Conservation (phyloP, 371 early-diverging fungal genomes). For the Mortierella sp. region DNA sequence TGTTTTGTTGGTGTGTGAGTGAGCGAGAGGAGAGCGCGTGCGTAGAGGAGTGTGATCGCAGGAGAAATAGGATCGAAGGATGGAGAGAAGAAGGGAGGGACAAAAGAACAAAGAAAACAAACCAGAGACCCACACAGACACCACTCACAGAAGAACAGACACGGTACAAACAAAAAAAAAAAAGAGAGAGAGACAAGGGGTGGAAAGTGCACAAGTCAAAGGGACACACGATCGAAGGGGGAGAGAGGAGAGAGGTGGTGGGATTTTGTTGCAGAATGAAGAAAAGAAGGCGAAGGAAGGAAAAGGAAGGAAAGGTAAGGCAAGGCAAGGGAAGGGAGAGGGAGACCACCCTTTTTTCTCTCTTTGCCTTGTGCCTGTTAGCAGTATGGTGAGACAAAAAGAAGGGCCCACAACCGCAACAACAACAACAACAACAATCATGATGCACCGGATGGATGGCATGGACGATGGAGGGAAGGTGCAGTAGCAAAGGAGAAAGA, state of each 20-base stretch:
- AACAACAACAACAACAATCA: background rate
- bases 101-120: background rate
- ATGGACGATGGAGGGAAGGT: background rate
- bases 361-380: background rate
- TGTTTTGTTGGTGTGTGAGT: slow-evolving; percentile 7
- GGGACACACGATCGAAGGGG: background rate
- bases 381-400: slow-evolving; percentile 9
- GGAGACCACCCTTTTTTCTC: background rate
- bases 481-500: background rate
- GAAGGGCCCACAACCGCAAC: background rate
- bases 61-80: too few relatives aligned
- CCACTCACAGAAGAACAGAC: background rate
- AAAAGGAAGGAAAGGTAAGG: background rate
- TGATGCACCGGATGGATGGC: background rate
- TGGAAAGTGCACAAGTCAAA: background rate
- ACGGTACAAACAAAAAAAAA: slow-evolving; percentile 5
- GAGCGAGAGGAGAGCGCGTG: slow-evolving; percentile 9
- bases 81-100: background rate
- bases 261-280: background rate
- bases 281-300: background rate
- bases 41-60: slow-evolving; percentile 12
- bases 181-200: background rate
- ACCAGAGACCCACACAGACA: background rate
- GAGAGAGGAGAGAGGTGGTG: background rate
- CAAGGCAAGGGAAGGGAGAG: background rate